phyloP scores from a whole-genome alignment of 306 rosid genomes.

The Casuarina equisetifolia region DNA sequence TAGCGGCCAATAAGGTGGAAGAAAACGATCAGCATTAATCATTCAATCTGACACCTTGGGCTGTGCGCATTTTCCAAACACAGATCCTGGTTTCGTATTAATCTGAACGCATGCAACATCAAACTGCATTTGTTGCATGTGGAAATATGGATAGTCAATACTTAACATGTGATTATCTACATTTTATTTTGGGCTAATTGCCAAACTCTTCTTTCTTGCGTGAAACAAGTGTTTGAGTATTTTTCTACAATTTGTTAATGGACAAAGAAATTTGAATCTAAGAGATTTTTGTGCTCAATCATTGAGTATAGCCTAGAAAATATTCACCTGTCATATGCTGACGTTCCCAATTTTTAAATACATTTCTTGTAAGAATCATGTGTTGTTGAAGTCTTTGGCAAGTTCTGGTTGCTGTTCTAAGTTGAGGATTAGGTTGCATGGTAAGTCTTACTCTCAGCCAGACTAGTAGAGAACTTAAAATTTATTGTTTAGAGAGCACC shows the following conservation, averaged over 20 bases:
- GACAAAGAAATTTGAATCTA: not conserved
- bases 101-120: not conserved
- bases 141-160: not conserved
- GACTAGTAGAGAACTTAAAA: not conserved
- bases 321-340: not conserved
- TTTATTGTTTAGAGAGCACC: not conserved
- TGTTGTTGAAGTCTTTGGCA: not conserved
- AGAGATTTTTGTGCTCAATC: not conserved
- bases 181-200: not conserved
- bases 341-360: not conserved
- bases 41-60: not conserved
- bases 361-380: not conserved
- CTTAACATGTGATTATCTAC: not conserved
- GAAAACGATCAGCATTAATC: no score
- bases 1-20: not conserved
- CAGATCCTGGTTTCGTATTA: not conserved
- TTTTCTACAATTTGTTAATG: not conserved
- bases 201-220: no score
- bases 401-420: not conserved
- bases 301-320: not conserved
- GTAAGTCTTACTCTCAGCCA: not conserved
- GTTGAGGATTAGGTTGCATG: not conserved
- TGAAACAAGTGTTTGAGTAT: not conserved
- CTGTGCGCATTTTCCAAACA: not conserved
- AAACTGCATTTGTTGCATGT: not conserved